Conservation (phyloP, 1,284 basidiomycete species). For the Nidula niveotomentosa region DNA sequence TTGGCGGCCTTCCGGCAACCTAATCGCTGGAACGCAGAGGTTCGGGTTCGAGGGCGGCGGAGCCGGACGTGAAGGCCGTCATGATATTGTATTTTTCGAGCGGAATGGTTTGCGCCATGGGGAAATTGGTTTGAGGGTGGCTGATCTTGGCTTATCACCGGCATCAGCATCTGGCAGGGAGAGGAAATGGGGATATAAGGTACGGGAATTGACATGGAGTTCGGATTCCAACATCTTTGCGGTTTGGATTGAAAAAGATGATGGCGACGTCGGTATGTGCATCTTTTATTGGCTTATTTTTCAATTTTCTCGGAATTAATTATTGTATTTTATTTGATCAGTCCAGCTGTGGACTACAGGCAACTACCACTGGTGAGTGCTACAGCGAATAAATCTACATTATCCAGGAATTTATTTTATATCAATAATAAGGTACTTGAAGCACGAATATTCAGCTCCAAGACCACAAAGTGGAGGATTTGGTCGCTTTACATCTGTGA, state of each 20-base stretch:
- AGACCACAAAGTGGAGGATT: constrained; percentile 19
- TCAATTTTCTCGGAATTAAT: background rate
- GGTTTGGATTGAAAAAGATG: constrained; percentile 78
- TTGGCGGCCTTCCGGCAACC: constrained; percentile 89
- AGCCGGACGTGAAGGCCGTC: constrained; percentile 64
- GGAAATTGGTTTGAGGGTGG: constrained; percentile 71
- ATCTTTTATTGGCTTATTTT: constrained; percentile 2
- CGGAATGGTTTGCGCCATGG: constrained; percentile 92
- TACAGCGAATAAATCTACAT: background rate
- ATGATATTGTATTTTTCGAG: constrained; percentile 95
- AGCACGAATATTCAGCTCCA: constrained; percentile 76
- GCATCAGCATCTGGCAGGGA: constrained; percentile 11
- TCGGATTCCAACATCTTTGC: constrained; percentile 86
- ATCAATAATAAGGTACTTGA: constrained; percentile 70
- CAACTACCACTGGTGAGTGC: constrained; percentile 89
- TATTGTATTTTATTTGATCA: constrained; percentile 19
- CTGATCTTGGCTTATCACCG: constrained; percentile 24
- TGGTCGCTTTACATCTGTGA: constrained; percentile 64
- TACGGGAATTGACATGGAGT: constrained; percentile 86
- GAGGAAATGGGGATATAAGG: constrained; percentile 59
- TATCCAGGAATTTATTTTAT: background rate
- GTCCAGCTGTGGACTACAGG: constrained; percentile 96
- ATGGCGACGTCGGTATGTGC: constrained; percentile 66
- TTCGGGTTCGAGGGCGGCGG: constrained; percentile 78
- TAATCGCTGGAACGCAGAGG: constrained; percentile 83